Percentiles rank a stretch among this genome's conserved stretches.
Evolutionary conservation across 164 flowering plant species (phyloP).

Genomic region (Nymphaea thermarum): DNA sequence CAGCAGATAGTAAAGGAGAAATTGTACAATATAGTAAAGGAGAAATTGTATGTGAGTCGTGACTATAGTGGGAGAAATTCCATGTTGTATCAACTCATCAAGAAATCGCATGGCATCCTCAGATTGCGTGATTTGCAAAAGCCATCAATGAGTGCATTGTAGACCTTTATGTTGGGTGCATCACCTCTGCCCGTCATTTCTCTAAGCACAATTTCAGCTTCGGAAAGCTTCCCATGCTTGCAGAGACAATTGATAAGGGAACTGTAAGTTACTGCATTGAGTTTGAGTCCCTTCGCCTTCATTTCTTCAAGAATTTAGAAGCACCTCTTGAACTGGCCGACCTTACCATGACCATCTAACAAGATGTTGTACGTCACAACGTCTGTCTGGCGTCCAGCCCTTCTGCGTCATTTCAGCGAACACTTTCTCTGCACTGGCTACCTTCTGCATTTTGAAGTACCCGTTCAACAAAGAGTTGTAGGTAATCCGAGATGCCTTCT

Average conservation of each 20-base stretch:
- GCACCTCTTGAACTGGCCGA: slow-evolving; percentile 36
- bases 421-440: slow-evolving; percentile 51
- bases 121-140: slow-evolving; percentile 35
- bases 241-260: slow-evolving; percentile 54
- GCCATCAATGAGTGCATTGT: slow-evolving; percentile 59
- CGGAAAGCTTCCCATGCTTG: slow-evolving; percentile 48
- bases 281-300: slow-evolving; percentile 40
- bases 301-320: slow-evolving; percentile 52
- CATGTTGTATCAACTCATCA: slow-evolving; percentile 32
- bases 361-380: slow-evolving; percentile 49
- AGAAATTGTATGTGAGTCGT: slow-evolving; percentile 40
- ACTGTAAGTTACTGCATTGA: slow-evolving; percentile 56
- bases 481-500: slow-evolving; percentile 33
- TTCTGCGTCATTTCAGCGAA: slow-evolving; percentile 36
- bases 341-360: slow-evolving; percentile 50
- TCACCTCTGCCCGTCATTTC: slow-evolving; percentile 40
- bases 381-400: slow-evolving; percentile 29
- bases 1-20: no score
- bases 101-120: slow-evolving; percentile 30
- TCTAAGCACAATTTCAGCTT: slow-evolving; percentile 42
- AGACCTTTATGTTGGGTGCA: slow-evolving; percentile 41
- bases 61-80: slow-evolving; percentile 40
- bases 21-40: not conserved
- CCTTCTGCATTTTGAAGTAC: slow-evolving; percentile 32
- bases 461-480: slow-evolving; percentile 40